Evolutionary conservation across 176 grass and related monocot species (phyloP), one percentile per base, ranked within the genome.

Genomic region (Lolium rigidum): DNA sequence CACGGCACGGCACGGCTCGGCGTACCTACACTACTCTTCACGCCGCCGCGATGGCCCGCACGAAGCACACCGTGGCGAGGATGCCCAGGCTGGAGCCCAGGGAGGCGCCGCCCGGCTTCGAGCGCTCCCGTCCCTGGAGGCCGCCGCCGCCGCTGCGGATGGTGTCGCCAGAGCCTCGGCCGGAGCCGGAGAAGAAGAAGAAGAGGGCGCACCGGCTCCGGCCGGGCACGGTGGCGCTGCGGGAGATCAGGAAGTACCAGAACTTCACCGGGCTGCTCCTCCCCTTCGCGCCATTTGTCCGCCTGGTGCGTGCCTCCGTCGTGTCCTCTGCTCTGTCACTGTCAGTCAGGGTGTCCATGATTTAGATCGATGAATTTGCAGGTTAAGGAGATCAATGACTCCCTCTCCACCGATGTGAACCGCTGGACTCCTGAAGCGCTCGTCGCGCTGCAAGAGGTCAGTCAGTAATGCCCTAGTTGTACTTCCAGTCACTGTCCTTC

Each of bases 241-340:
- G 82, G 18, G 93, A 98, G 87, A 92, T 98, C 21, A 86, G 92
- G 37, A 92, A 49, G 52, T 88, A 50, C 26, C 96, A 95, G 90
- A 89, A 83, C 56, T 76, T 88, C 25, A 78, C 78, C 28, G 54
- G 72, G 1, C 76, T 80, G 25, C 80, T 94, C 8, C 88, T 98
- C 82, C 88, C 96, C 1, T 81, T 77, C 26, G 92, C 82, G 2
- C 86, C 93, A 5, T 95, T 98, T 51, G 44, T 60, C 4, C 90
- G 95, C 60, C 57, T 93, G 76, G 95, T 76, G 24, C 14, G 14
- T 65, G 24, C 24, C 31, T 35, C 31, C 31, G 31, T 35, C 31
- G 31, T 35, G 31, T 35, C 22, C 60, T 64, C 63, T 66, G 13
- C 13, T 35, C 62, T 65, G 62, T 20, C 13, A 16, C 62, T 65